Evolutionary conservation across 768 basidiomycete species (phyloP), one percentile per base, ranked within the genome.

Genomic region (Gloeophyllum trabeum): DNA sequence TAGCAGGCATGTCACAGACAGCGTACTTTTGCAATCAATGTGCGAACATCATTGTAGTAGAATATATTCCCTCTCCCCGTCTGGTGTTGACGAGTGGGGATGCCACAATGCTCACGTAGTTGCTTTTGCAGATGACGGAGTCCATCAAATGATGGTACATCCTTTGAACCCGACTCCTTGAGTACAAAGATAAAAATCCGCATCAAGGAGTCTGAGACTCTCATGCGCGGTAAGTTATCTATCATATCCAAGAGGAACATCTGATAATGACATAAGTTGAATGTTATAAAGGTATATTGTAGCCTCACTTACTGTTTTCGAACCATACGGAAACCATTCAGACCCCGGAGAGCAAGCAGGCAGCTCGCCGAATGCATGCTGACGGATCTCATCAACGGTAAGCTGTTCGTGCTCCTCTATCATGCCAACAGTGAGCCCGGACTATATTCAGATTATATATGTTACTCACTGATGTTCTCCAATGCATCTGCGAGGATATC

Each of bases 141-240:
- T 2, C 16, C 25, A 16, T 47, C 37, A 13, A 52, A 40, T 3
- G 45, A 44, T n/a, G 54, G 54, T 3, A 54, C 54, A 45, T 56
- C 44, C 5, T 40, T 39, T 2, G 40, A 47, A 14, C 53, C 53
- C 20, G 21, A 36, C 35, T 56, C 48, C 14, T 35, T 21, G 20
- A 56, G 25, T 20, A 56, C 35, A 46, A 47, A 56, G 14, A 56
- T 30, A 28, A 56, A 22, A 1, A 47, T 32, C 5, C 36, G 22
- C 47, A 56, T 47, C 24, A 45, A 18, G 1, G 47, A 23, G 12
- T 44, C 25, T 2, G 52, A 55, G 4, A 55, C 22, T 2, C 49
- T 48, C 5, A 47, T 41, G 2, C 54, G 48, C 3, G 53, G 51
- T 14, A 56, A 43, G 43, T 52, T 56, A 28, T 52, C 49, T 10